Percentiles rank a stretch among this genome's conserved stretches.
These are phyloP conservation scores for Colletotrichum tofieldiae DNA, from an alignment of 2,329 filamentous ascomycete genomes.

Conservation along the genomic window DNA sequence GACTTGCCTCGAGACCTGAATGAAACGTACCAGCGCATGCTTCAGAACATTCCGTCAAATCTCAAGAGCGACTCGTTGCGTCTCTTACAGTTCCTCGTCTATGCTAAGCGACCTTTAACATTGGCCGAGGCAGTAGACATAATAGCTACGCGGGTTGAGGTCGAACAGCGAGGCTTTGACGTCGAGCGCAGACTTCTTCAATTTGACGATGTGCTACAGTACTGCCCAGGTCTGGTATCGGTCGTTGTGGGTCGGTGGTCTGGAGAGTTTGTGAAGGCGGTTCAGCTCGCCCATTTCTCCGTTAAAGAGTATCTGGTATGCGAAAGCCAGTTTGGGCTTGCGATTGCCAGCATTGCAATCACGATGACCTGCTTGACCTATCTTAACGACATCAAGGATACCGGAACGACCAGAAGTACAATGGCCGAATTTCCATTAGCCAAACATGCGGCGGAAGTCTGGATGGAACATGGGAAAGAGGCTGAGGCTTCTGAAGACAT, in stretches of 20 bases:
- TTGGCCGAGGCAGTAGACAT: constrained; percentile 46
- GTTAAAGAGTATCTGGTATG: constrained; percentile 47
- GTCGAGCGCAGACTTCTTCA: constrained; percentile 28
- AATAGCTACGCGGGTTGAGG: constrained; percentile 45
- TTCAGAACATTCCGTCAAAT: constrained; percentile 39
- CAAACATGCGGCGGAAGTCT: constrained; percentile 41
- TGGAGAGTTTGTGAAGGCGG: no score
- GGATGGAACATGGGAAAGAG: constrained; percentile 10
- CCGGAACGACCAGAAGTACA: no score
- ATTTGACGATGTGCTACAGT: constrained; percentile 22
- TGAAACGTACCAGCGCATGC: constrained; percentile 19
- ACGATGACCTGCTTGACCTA: constrained; percentile 46
- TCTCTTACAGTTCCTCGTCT: constrained; percentile 47
- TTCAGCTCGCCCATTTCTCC: constrained; percentile 48
- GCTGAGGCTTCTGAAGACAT: neutral
- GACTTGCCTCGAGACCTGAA: constrained; percentile 4
- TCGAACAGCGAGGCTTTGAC: constrained; percentile 36
- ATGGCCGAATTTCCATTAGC: constrained; percentile 42
- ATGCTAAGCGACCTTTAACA: constrained; percentile 42
- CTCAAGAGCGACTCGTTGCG: constrained; percentile 42
- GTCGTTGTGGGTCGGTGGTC: no score
- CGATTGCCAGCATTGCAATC: constrained; percentile 42
- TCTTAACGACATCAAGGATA: constrained; percentile 40
- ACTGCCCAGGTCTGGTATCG: constrained; percentile 45
- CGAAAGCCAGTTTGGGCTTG: constrained; percentile 13